Percentiles rank a stretch among this genome's conserved stretches.
Evolutionary conservation across 352 stramenopile genomes (phyloP).

Genomic region (Pythium dissotocum): DNA sequence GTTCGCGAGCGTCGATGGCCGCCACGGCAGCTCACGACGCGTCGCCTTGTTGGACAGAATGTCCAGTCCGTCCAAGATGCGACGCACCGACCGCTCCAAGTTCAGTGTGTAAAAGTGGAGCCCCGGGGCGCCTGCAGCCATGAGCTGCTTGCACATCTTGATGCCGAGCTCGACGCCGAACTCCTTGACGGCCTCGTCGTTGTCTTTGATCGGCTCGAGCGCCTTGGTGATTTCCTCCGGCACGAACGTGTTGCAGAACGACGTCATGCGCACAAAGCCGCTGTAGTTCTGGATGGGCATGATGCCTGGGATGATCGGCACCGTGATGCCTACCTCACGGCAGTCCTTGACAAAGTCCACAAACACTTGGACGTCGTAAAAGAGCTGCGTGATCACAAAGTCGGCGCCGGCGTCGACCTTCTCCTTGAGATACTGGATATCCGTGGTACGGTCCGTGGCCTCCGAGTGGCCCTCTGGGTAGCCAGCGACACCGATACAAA

Average conservation of each 20-base stretch:
- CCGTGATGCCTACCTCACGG: conserved; percentile 88
- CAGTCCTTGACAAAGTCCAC: conserved; percentile 93
- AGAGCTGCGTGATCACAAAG: conserved; percentile 99
- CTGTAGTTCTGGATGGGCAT: conserved; percentile 99
- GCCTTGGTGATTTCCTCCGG: conserved; percentile 78
- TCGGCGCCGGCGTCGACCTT: conserved; percentile 98
- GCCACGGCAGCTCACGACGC: conserved; percentile 89
- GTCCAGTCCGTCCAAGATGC: conserved; percentile 82
- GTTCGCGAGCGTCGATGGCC: conserved; percentile 88
- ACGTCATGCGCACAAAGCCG: conserved; percentile 98
- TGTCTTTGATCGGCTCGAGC: conserved; percentile 94
- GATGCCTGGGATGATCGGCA: conserved; percentile 97
- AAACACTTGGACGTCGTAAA: conserved; percentile 97
- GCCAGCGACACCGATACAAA: conserved; percentile 96
- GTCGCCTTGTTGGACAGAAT: conserved; percentile 47
- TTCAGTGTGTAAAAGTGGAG: conserved; percentile 97
- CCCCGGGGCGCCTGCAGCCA: conserved; percentile 84
- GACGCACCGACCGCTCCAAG: conserved; percentile 88
- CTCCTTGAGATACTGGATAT: conserved; percentile 97
- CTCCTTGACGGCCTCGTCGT: conserved; percentile 95
- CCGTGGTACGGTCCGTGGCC: conserved; percentile 80
- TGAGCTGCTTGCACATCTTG: conserved; percentile 93
- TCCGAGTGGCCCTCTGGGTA: conserved; percentile 98
- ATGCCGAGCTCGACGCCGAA: conserved; percentile 95
- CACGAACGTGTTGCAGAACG: conserved; percentile 96